These are phyloP conservation scores for Trametes sanguinea DNA, from an alignment of 768 basidiomycete genomes.

Conservation along the genomic window DNA sequence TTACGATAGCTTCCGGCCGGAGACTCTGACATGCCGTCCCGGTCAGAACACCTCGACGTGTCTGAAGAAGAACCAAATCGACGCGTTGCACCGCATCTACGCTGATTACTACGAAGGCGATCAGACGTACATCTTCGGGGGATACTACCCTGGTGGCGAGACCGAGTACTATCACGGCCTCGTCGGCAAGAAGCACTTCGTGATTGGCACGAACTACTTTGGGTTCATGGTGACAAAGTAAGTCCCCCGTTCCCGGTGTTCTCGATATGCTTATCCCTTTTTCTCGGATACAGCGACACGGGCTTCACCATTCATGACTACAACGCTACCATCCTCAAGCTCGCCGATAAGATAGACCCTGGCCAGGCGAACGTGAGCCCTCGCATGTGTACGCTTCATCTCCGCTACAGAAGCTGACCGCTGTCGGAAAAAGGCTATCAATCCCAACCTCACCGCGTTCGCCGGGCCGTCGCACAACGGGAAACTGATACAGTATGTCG, in stretches of 20 bases:
- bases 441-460: constrained; percentile 28
- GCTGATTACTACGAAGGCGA: constrained; percentile 31
- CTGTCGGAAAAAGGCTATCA: constrained; percentile 22
- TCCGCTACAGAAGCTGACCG: too few species aligned
- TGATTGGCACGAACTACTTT: constrained; percentile 17
- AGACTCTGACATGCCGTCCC: constrained; percentile 31
- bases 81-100: constrained; percentile 32
- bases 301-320: constrained; percentile 24
- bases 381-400: background rate
- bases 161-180: constrained; percentile 19
- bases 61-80: constrained; percentile 31
- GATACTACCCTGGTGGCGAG: constrained; percentile 35
- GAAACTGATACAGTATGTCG: constrained; percentile 30
- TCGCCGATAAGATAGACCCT: constrained; percentile 25
- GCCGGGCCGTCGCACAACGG: constrained; percentile 26
- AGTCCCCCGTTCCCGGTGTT: background rate
- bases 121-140: constrained; percentile 28
- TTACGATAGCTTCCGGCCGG: constrained; percentile 29
- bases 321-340: constrained; percentile 18
- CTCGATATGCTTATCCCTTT: background rate
- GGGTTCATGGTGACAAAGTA: constrained; percentile 29
- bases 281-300: constrained; percentile 23
- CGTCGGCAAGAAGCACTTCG: constrained; percentile 22
- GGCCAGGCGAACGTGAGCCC: constrained; percentile 26
- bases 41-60: constrained; percentile 30